Conservation (phyloP, 352 stramenopile species). For the Globisporangium splendens region DNA sequence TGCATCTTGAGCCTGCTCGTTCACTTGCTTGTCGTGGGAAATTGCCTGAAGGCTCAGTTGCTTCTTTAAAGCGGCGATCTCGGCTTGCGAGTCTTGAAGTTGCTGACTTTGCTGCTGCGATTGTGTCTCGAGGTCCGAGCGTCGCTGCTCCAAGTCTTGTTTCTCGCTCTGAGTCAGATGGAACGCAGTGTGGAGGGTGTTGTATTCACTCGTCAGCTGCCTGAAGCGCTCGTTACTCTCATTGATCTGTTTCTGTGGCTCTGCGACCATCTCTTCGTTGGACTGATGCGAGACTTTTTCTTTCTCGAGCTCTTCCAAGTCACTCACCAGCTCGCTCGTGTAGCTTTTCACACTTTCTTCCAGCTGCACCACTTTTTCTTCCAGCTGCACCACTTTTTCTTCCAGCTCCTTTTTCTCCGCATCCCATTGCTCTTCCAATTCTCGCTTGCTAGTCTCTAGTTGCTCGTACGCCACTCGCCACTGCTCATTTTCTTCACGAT, state of each 20-base stretch:
- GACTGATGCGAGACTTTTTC: conserved; percentile 27
- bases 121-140: conserved; percentile 19
- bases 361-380: conserved; percentile 47
- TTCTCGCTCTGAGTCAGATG: conserved; percentile 28
- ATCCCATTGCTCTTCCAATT: conserved; percentile 46
- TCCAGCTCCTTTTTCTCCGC: conserved; percentile 41
- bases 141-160: conserved; percentile 21
- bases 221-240: conserved; percentile 54
- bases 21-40: conserved; percentile 21
- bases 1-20: conserved; percentile 32
- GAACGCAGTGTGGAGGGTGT: conserved; percentile 33
- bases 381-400: conserved; percentile 44
- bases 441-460: conserved; percentile 43
- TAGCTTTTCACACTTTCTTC: conserved; percentile 50
- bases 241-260: conserved; percentile 50
- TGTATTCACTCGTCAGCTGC: conserved; percentile 53
- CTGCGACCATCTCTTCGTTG: conserved; percentile 32
- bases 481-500: conserved; percentile 54
- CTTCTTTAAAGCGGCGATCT: conserved; percentile 16
- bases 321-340: conserved; percentile 40
- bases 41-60: conserved; percentile 2
- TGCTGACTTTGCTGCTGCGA: conserved; percentile 19
- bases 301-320: conserved; percentile 53
- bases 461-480: conserved; percentile 59
- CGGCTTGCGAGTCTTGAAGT: conserved; percentile 24